Evolutionary conservation across 2,329 filamentous ascomycete species (phyloP).

Genomic region (Fonsecaea pugnacius): DNA sequence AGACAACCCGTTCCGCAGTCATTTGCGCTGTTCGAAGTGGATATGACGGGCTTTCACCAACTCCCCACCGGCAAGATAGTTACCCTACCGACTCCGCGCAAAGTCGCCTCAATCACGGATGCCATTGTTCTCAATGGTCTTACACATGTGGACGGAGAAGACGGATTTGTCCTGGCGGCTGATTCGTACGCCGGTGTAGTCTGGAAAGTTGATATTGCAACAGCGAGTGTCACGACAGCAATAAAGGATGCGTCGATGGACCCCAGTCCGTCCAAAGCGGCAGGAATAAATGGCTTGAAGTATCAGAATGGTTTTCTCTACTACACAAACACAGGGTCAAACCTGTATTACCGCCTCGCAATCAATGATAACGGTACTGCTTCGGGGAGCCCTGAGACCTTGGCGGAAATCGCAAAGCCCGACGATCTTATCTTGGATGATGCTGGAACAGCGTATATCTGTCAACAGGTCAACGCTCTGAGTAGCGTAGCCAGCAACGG

Average conservation of each 20-base stretch:
- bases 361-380: neutral
- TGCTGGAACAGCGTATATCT: neutral
- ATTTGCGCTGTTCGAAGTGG: slow-evolving; percentile 8
- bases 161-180: neutral
- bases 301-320: neutral
- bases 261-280: neutral
- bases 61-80: slow-evolving; percentile 2
- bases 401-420: neutral
- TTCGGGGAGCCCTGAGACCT: neutral
- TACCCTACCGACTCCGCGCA: neutral
- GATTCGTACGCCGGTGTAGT: neutral
- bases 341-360: neutral
- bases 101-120: neutral
- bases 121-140: neutral
- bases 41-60: slow-evolving; percentile 3
- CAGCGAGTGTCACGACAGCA: neutral
- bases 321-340: neutral
- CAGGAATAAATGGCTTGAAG: slow-evolving; percentile 1
- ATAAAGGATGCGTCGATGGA: neutral
- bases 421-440: neutral
- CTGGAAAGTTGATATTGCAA: neutral
- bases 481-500: neutral
- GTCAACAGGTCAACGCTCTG: neutral
- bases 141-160: neutral
- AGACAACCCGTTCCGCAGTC: slow-evolving; percentile 8